Conservation (phyloP, 768 basidiomycete genomes). For the Mrakia blollopis region DNA sequence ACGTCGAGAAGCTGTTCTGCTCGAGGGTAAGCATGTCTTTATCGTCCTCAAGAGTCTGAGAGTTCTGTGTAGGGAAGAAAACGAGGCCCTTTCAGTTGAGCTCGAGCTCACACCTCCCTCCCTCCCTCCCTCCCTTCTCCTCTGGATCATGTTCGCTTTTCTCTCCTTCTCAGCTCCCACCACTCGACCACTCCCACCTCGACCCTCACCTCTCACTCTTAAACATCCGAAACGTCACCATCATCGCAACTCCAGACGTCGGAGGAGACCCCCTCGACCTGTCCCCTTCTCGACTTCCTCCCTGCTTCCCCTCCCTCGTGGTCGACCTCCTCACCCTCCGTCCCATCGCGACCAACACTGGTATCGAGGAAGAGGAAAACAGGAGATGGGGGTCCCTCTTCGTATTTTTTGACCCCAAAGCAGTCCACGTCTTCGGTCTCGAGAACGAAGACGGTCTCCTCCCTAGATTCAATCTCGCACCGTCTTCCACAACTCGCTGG, state of each 20-base stretch:
- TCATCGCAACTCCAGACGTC: no score
- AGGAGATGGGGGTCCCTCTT: not conserved
- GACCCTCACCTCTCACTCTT: no score
- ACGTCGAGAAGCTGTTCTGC: not conserved
- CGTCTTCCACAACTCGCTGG: no score
- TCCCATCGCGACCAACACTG: not conserved
- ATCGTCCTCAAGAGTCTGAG: not conserved
- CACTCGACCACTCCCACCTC: no score
- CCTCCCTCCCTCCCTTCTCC: not conserved
- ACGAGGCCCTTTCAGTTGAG: no score
- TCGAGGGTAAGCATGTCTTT: not conserved
- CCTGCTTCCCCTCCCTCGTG: not conserved
- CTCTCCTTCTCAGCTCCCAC: no score
- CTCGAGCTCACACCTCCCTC: not conserved
- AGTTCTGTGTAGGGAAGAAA: not conserved
- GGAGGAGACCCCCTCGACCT: no score
- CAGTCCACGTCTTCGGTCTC: not conserved
- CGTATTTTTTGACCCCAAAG: not conserved
- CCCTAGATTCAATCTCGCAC: no score
- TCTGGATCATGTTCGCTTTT: no score
- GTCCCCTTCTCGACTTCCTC: no score
- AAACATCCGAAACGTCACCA: no score
- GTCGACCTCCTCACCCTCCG: not conserved
- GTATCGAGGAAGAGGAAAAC: not conserved
- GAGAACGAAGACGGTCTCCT: not conserved